These are phyloP conservation scores for Leccinum ochraceum DNA, from an alignment of 768 basidiomycete genomes.

Conservation along the genomic window DNA sequence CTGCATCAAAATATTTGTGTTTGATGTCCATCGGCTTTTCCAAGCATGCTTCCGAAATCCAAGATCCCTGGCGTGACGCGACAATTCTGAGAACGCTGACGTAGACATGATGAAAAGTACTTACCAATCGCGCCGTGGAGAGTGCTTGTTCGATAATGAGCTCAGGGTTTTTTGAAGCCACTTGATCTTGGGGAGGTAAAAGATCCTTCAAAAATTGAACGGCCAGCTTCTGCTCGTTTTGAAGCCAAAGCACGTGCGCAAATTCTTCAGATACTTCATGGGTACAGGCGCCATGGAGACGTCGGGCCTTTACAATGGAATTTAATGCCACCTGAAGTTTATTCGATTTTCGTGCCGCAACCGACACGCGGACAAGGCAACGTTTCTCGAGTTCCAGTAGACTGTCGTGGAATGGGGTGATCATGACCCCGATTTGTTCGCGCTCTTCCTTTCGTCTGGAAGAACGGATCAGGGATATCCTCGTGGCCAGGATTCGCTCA, in stretches of 20 bases:
- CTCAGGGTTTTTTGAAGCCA: slow-evolving; percentile 13
- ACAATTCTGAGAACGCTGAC: slow-evolving; percentile 1
- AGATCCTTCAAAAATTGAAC: slow-evolving; percentile 65
- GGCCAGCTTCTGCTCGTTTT: slow-evolving; percentile 82
- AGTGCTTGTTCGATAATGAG: slow-evolving; percentile 38
- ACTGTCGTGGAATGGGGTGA: slow-evolving; percentile 49
- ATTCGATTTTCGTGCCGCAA: slow-evolving; percentile 65
- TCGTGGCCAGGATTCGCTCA: slow-evolving; percentile 79
- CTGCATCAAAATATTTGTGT: slow-evolving; percentile 66
- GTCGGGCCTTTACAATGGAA: slow-evolving; percentile 75
- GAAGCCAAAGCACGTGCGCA: slow-evolving; percentile 86
- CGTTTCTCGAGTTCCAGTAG: slow-evolving; percentile 63
- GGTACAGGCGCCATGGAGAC: slow-evolving; percentile 47
- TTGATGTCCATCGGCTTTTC: slow-evolving; percentile 76
- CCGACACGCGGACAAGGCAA: slow-evolving; percentile 71
- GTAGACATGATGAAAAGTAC: slow-evolving; percentile 20
- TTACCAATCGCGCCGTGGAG: slow-evolving; percentile 65
- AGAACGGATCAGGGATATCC: slow-evolving; percentile 79
- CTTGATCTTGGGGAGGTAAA: slow-evolving; percentile 17
- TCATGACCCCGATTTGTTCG: slow-evolving; percentile 72
- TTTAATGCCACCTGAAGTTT: slow-evolving; percentile 85
- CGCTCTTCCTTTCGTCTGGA: slow-evolving; percentile 67
- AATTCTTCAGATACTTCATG: slow-evolving; percentile 76
- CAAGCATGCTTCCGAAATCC: slow-evolving; percentile 86
- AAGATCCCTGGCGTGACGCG: slow-evolving; percentile 64